phyloP scores from a whole-genome alignment of 208 protist genomes.

The Wallacemonas rigidus region DNA sequence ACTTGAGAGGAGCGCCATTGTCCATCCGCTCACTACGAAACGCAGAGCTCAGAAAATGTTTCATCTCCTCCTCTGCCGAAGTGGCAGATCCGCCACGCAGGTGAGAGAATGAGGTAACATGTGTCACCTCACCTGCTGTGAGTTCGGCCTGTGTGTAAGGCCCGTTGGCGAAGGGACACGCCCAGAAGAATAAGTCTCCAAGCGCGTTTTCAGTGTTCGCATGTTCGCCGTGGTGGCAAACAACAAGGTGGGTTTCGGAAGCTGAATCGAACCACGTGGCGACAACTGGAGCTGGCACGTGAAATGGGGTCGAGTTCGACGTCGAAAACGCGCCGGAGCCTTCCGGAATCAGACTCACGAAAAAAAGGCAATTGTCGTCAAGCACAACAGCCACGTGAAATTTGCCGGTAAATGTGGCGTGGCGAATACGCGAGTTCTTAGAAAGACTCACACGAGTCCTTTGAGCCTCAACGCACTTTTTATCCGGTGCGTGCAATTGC shows the following conservation, averaged over 20 bases:
- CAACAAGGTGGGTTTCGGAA: conserved; percentile 8
- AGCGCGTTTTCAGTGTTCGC: neutral
- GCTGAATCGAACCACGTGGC: conserved; percentile 16
- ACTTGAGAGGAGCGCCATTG: conserved; percentile 31
- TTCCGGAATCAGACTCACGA: conserved; percentile 17
- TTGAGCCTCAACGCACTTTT: neutral
- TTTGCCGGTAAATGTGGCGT: conserved; percentile 26
- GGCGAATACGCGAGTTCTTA: conserved; percentile 19
- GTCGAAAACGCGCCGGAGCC: conserved; percentile 9
- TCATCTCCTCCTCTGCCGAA: conserved; percentile 12
- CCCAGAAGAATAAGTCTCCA: conserved; percentile 11
- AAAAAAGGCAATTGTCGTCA: conserved; percentile 3
- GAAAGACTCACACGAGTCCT: conserved; percentile 10
- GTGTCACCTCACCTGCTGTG: neutral
- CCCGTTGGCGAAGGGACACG: conserved; percentile 22
- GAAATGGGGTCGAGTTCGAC: neutral
- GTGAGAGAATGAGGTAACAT: conserved; percentile 12
- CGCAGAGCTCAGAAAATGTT: conserved; percentile 17
- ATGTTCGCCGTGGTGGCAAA: neutral
- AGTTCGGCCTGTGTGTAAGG: conserved; percentile 21
- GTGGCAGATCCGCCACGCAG: neutral
- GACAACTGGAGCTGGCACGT: neutral
- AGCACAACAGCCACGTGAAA: conserved; percentile 32
- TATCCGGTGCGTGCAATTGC: neutral
- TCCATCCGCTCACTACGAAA: conserved; percentile 4